Evolutionary conservation across 2,329 filamentous ascomycete genomes (phyloP).

Genomic region (Amylocarpus encephaloides): DNA sequence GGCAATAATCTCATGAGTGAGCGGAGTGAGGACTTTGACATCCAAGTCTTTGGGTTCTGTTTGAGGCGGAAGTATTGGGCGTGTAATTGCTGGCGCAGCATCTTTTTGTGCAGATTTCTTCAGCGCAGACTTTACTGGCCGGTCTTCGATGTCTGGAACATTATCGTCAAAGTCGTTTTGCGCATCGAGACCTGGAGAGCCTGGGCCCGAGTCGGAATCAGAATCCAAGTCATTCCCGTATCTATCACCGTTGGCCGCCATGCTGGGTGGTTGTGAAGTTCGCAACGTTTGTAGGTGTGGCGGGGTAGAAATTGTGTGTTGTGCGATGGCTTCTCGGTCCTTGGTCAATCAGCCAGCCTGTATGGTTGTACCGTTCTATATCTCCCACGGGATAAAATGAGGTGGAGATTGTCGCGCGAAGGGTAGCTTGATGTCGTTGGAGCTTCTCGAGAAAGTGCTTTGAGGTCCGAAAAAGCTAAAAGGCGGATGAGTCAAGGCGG

Average conservation of each 20-base stretch:
- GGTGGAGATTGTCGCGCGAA: neutral
- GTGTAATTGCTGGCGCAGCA: constrained; percentile 50
- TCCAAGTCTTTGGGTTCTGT: constrained; percentile 88
- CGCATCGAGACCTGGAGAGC: constrained; percentile 43
- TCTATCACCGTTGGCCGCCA: constrained; percentile 49
- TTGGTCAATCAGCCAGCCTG: neutral
- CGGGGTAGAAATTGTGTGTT: constrained; percentile 7
- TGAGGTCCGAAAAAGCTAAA: too few species aligned
- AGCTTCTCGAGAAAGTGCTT: too few species aligned
- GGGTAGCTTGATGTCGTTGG: neutral
- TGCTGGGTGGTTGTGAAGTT: constrained; percentile 23
- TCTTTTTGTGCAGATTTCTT: constrained; percentile 64
- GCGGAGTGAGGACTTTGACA: constrained; percentile 69
- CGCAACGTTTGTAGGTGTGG: constrained; percentile 8
- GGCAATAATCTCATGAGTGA: constrained; percentile 95
- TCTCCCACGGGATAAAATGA: neutral
- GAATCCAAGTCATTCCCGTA: constrained; percentile 68
- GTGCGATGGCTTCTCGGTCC: neutral
- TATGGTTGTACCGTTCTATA: neutral
- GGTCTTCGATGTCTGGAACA: constrained; percentile 50
- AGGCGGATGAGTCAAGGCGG: too few species aligned
- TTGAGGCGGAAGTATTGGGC: constrained; percentile 74
- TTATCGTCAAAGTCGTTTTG: constrained; percentile 52
- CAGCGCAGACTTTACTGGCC: constrained; percentile 75
- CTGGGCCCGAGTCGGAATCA: constrained; percentile 51